A percentile compares a stretch with the other conserved stretches of the same genome.
Evolutionary conservation across 805 yeast species (phyloP).

Genomic region (Pichia nanzhaoensis): DNA sequence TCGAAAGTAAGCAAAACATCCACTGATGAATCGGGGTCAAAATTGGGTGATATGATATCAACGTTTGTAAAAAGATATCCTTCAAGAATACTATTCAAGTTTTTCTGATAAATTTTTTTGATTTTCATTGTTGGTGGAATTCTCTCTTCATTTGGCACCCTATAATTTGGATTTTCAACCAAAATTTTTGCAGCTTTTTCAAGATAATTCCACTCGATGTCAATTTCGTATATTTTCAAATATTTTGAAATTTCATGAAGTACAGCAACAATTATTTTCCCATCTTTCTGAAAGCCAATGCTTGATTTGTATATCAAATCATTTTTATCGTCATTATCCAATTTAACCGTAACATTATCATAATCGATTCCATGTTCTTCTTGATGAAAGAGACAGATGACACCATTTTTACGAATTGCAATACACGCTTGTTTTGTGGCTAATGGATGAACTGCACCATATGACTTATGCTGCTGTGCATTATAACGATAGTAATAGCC

Average conservation of each 20-base stretch:
- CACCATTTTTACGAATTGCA: slow-evolving; percentile 58
- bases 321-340: slow-evolving; percentile 26
- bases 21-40: slow-evolving; percentile 34
- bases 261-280: slow-evolving; percentile 37
- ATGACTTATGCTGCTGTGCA: slow-evolving; percentile 51
- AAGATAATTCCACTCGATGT: slow-evolving; percentile 52
- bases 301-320: slow-evolving; percentile 33
- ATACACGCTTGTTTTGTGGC: slow-evolving; percentile 64
- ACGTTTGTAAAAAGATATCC: slow-evolving; percentile 25
- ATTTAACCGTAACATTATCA: slow-evolving; percentile 29
- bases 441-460: slow-evolving; percentile 63
- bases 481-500: slow-evolving; percentile 43
- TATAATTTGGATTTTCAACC: slow-evolving; percentile 40
- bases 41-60: slow-evolving; percentile 41
- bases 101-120: slow-evolving; percentile 27
- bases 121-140: slow-evolving; percentile 35
- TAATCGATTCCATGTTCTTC: slow-evolving; percentile 58
- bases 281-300: slow-evolving; percentile 48
- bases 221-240: slow-evolving; percentile 37
- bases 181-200: slow-evolving; percentile 41
- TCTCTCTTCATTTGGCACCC: slow-evolving; percentile 41
- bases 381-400: slow-evolving; percentile 54
- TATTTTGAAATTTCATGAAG: slow-evolving; percentile 32
- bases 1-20: slow-evolving; percentile 43
- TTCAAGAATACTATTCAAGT: slow-evolving; percentile 13